A percentile compares a stretch with the other conserved stretches of the same genome.
Conservation (phyloP, 2,329 filamentous ascomycete genomes). For the Dactylellina haptotyla region DNA sequence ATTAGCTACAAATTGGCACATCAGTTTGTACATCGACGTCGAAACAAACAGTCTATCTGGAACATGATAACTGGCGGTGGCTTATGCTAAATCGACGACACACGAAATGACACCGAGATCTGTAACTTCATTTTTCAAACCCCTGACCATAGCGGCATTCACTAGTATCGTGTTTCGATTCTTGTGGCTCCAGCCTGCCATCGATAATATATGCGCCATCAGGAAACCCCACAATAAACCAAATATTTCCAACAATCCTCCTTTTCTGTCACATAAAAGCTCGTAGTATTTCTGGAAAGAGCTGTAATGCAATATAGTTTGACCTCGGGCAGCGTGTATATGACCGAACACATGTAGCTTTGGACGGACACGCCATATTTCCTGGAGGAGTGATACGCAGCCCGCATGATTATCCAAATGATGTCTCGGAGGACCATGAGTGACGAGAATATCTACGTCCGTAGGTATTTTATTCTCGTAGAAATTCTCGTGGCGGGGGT, state of each 20-base stretch:
- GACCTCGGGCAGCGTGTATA: conserved; percentile 79
- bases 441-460: conserved; percentile 80
- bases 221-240: conserved; percentile 5
- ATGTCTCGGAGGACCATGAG: conserved; percentile 79
- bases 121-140: conserved; percentile 20
- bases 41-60: no score
- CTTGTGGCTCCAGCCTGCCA: not conserved
- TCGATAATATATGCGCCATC: not conserved
- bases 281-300: conserved; percentile 77
- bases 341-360: conserved; percentile 85
- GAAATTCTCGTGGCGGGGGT: conserved; percentile 71
- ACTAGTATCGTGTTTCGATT: conserved; percentile 14
- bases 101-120: not conserved
- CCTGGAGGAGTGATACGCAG: conserved; percentile 75
- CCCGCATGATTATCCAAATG: conserved; percentile 77
- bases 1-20: no score
- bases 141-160: conserved; percentile 36
- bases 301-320: conserved; percentile 78
- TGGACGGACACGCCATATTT: conserved; percentile 79
- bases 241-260: not conserved
- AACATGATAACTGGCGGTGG: no score
- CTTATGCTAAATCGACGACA: not conserved
- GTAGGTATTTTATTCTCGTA: conserved; percentile 77
- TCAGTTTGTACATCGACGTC: no score
- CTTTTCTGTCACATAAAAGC: conserved; percentile 65